phyloP scores from a whole-genome alignment of 768 basidiomycete genomes.

The Hericium rajendrae region DNA sequence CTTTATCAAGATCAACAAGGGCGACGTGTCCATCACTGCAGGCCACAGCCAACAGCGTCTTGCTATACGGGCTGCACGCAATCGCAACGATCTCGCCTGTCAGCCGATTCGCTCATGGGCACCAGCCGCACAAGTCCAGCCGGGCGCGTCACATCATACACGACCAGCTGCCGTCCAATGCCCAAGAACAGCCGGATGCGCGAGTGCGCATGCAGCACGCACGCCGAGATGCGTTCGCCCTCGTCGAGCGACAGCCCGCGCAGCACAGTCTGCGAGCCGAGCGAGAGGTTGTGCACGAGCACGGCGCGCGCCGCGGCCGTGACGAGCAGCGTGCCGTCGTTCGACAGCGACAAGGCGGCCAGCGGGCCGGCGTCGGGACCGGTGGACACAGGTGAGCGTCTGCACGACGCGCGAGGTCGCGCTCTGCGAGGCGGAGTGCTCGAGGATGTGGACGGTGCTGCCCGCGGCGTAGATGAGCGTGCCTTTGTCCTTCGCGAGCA shows the following conservation, averaged over 20 bases:
- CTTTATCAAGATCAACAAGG: constrained; percentile 67
- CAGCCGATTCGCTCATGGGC: constrained; percentile 31
- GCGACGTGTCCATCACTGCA: constrained; percentile 44
- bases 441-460: constrained; percentile 40
- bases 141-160: constrained; percentile 56
- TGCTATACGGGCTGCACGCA: constrained; percentile 67
- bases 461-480: constrained; percentile 40
- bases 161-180: constrained; percentile 38
- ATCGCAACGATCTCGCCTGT: constrained; percentile 45
- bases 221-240: constrained; percentile 32
- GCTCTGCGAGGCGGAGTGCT: constrained; percentile 27
- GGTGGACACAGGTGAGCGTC: constrained; percentile 35
- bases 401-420: constrained; percentile 30
- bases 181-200: constrained; percentile 53
- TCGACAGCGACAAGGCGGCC: constrained; percentile 48
- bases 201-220: constrained; percentile 53
- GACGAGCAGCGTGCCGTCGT: constrained; percentile 46
- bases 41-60: constrained; percentile 53
- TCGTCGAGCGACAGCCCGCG: constrained; percentile 37
- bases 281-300: constrained; percentile 51
- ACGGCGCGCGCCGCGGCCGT: constrained; percentile 42
- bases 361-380: constrained; percentile 33
- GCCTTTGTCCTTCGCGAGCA: constrained; percentile 26
- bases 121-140: constrained; percentile 46
- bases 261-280: constrained; percentile 43